Base-by-base conservation (phyloP, 495 filamentous ascomycete species). In the Penicillium subrubescens region DNA sequence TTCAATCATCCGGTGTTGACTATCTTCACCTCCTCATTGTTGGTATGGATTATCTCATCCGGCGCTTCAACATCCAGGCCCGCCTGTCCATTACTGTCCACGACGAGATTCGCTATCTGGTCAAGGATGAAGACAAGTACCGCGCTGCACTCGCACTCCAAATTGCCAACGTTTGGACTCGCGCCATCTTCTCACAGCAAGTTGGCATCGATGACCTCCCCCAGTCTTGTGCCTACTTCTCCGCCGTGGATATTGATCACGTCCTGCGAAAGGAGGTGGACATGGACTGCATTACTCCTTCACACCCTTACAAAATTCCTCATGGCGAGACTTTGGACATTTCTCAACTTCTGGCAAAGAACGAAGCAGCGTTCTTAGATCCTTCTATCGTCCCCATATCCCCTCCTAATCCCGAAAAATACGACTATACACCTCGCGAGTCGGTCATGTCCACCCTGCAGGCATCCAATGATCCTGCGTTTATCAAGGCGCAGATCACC, bases 241-340 rank as follows among this genome's bases (percentile, higher is more conserved):
- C 91, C 2, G 93, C 95, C 1, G 87, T 99, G 21, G 95, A 99
- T 69, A 92, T 99, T 65, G 95, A 99, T 71, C 85, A 89, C 62
- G 93, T 99, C 10, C 84, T 99, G 17, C 89, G 95, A 39, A 99
- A 99, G 73, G 95, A 99, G 71, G 96, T 99, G 21, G 89, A 98
- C 72, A 96, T 99, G 92, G 91, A 97, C 71, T 99, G 95, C 73
- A 75, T 97, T 53, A 99, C 95, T 1, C 95, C 96, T 10, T 93
- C 90, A 43, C 91, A 98, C 70, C 87, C 86, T 0, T 76, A 83
- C 27, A 85, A 87, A 41, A 97, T 99, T 55, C 87, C 91, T 0
- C 91, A 88, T 8, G 95, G 95, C 34, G 93, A 98, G 78, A 91
- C 84, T 60, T 69, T 98, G 23, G 92, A 93, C 71, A 97, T 99